Evolutionary conservation across 345 rosid species (phyloP).

Genomic region (Theobroma cacao): DNA sequence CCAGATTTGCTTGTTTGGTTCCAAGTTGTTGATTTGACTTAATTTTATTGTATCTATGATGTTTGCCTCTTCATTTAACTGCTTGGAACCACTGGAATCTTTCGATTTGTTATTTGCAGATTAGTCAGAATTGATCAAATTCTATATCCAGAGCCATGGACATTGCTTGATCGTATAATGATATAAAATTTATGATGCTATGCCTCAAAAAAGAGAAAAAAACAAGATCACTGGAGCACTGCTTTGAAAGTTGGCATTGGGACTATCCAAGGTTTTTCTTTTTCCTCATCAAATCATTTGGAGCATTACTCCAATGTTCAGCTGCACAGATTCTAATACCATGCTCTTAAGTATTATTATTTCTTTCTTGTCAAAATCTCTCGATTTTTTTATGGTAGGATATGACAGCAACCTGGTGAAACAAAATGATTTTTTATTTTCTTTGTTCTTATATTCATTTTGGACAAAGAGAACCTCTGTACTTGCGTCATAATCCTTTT

Average conservation of each 20-base stretch:
- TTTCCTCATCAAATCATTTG: background rate
- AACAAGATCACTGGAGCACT: background rate
- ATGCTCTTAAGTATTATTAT: background rate
- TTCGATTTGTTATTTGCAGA: constrained; percentile 24
- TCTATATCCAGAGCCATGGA: constrained; percentile 17
- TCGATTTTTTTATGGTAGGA: background rate
- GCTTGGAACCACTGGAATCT: constrained; percentile 17
- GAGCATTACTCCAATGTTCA: constrained; percentile 14
- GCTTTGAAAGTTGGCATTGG: background rate
- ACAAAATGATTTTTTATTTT: background rate
- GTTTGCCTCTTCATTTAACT: constrained; percentile 13
- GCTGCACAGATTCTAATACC: constrained; percentile 20
- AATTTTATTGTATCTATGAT: constrained; percentile 18
- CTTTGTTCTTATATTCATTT: background rate
- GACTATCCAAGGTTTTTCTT: background rate
- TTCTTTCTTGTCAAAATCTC: background rate
- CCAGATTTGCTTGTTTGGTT: constrained; percentile 17
- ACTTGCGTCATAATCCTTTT: background rate
- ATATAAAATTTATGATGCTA: constrained; percentile 12
- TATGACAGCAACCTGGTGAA: background rate
- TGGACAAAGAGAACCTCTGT: background rate
- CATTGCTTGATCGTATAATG: constrained; percentile 13
- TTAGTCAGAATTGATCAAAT: constrained; percentile 24
- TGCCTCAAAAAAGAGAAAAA: background rate
- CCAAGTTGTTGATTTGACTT: constrained; percentile 19